phyloP scores from a whole-genome alignment of 2,329 filamentous ascomycete genomes.

The Claviceps capensis region DNA sequence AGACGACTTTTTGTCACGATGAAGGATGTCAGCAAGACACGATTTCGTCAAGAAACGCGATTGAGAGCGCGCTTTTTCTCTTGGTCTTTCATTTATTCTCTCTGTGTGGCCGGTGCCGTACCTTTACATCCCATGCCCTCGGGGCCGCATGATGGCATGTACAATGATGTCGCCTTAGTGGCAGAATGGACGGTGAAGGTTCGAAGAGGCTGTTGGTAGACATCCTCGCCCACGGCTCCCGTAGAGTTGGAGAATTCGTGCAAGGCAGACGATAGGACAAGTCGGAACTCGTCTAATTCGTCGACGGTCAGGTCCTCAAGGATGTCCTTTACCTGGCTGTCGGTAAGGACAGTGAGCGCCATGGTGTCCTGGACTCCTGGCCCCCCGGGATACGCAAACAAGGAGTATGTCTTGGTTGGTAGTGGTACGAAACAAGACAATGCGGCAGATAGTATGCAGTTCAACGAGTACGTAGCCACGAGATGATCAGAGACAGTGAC shows the following conservation, averaged over 20 bases:
- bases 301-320: slow-evolving; percentile 38
- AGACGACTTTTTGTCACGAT: slow-evolving; percentile 38
- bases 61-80: neutral
- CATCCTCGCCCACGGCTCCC: slow-evolving; percentile 25
- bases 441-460: neutral
- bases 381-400: too few relatives aligned
- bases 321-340: slow-evolving; percentile 39
- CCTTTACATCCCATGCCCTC: slow-evolving; percentile 56
- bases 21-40: neutral
- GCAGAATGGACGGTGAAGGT: slow-evolving; percentile 32
- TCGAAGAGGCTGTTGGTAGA: slow-evolving; percentile 43
- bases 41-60: neutral
- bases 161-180: slow-evolving; percentile 48
- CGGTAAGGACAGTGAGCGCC: slow-evolving; percentile 44
- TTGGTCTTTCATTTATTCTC: neutral
- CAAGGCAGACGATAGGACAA: slow-evolving; percentile 35
- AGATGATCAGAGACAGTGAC: too few relatives aligned
- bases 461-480: too few relatives aligned
- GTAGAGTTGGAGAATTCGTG: slow-evolving; percentile 48
- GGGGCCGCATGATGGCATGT: slow-evolving; percentile 59
- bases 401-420: too few relatives aligned
- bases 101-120: slow-evolving; percentile 11
- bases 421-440: neutral
- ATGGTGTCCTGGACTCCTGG: slow-evolving; percentile 21
- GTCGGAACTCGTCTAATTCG: slow-evolving; percentile 39